Conservation (phyloP, 2,329 filamentous ascomycete genomes). For the Trichoderma asperellum region DNA sequence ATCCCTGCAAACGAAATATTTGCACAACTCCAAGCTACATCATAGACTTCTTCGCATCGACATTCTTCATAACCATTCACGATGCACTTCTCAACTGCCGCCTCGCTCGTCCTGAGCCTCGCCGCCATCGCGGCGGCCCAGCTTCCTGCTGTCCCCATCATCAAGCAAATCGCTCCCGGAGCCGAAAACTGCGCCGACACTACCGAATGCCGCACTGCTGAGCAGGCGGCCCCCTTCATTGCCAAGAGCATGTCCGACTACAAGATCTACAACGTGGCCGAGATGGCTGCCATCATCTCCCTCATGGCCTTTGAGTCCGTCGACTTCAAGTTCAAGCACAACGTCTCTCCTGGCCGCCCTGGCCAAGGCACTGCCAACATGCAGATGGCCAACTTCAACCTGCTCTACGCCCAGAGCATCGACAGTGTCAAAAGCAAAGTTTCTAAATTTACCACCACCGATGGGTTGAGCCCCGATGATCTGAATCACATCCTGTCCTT, state of each 20-base stretch:
- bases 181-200: conserved; percentile 57
- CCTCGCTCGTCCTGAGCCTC: conserved; percentile 28
- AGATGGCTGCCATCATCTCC: conserved; percentile 71
- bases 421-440: conserved; percentile 43
- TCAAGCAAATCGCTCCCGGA: conserved; percentile 60
- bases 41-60: neutral
- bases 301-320: conserved; percentile 73
- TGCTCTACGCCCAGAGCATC: conserved; percentile 52
- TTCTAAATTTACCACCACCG: conserved; percentile 36
- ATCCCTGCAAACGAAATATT: neutral
- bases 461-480: conserved; percentile 39
- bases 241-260: conserved; percentile 61
- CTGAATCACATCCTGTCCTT: conserved; percentile 50
- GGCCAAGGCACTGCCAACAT: conserved; percentile 72
- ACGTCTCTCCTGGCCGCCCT: conserved; percentile 58
- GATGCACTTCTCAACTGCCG: conserved; percentile 38
- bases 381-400: conserved; percentile 52
- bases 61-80: neutral
- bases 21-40: neutral
- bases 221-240: conserved; percentile 62
- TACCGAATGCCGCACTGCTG: conserved; percentile 68
- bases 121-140: conserved; percentile 32
- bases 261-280: conserved; percentile 55
- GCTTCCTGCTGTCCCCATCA: conserved; percentile 42
- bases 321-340: conserved; percentile 72